These are phyloP conservation scores for Beta lomatogona DNA, from an alignment of 179 eudicot species.

Conservation along the genomic window DNA sequence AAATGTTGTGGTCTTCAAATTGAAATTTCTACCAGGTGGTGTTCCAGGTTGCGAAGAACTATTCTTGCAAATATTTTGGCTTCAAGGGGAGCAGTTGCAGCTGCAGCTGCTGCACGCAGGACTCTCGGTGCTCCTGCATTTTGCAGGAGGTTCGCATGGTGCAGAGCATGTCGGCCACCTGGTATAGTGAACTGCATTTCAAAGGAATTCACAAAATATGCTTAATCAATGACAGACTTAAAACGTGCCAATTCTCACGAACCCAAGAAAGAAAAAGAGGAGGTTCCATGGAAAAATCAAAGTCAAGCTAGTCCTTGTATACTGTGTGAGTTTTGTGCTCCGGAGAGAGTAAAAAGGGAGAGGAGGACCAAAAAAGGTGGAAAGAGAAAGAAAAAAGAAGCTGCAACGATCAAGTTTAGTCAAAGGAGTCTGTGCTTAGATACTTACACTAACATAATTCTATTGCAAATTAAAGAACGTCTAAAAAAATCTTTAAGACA, in stretches of 20 bases:
- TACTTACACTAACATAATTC: neutral
- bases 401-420: neutral
- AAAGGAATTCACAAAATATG: constrained; percentile 10
- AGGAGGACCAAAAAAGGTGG: neutral
- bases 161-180: constrained; percentile 86
- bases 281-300: neutral
- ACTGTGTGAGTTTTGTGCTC: no score
- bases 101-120: constrained; percentile 91
- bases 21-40: constrained; percentile 57
- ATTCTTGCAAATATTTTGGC: constrained; percentile 91
- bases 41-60: constrained; percentile 93
- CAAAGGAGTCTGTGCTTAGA: neutral
- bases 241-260: neutral
- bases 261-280: neutral
- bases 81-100: constrained; percentile 76
- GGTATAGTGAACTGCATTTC: constrained; percentile 82
- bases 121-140: constrained; percentile 79
- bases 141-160: constrained; percentile 82
- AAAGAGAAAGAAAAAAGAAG: neutral
- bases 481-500: neutral
- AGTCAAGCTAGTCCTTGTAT: no score
- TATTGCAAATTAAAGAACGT: neutral
- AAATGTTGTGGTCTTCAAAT: constrained; percentile 28
- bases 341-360: neutral
- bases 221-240: no score